Conservation (phyloP, 2,329 filamentous ascomycete genomes). For the Fusarium foetens region DNA sequence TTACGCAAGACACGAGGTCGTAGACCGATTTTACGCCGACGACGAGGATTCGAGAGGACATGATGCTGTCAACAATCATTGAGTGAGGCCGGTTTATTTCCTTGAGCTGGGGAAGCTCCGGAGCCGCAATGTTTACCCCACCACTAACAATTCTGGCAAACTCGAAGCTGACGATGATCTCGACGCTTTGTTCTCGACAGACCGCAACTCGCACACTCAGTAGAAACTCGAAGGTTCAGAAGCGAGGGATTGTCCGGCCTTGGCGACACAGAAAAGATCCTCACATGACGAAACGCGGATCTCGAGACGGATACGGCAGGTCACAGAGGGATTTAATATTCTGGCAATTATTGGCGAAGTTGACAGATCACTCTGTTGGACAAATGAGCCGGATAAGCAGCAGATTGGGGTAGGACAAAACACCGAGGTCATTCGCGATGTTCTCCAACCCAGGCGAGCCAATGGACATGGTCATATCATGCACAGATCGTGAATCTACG, state of each 20-base stretch:
- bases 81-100: conserved; percentile 27
- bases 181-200: not conserved
- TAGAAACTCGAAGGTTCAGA: rapidly evolving
- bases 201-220: not conserved
- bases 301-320: conserved; percentile 24
- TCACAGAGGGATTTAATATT: conserved; percentile 13
- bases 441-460: not conserved
- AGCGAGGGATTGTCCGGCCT: not conserved
- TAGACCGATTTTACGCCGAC: conserved; percentile 16
- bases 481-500: not conserved
- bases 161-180: not conserved
- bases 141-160: not conserved
- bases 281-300: conserved; percentile 15
- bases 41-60: not conserved
- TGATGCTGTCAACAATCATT: not conserved
- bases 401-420: conserved; percentile 6
- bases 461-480: not conserved
- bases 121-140: conserved; percentile 30
- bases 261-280: conserved; percentile 11
- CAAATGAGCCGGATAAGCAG: conserved; percentile 1
- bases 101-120: conserved; percentile 31
- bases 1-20: not conserved
- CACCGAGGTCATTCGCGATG: conserved; percentile 11
- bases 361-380: conserved; percentile 25
- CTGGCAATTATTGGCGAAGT: conserved; percentile 14